Evolutionary conservation across 139 green algal species (phyloP).

Genomic region (Zygnema cylindricum): DNA sequence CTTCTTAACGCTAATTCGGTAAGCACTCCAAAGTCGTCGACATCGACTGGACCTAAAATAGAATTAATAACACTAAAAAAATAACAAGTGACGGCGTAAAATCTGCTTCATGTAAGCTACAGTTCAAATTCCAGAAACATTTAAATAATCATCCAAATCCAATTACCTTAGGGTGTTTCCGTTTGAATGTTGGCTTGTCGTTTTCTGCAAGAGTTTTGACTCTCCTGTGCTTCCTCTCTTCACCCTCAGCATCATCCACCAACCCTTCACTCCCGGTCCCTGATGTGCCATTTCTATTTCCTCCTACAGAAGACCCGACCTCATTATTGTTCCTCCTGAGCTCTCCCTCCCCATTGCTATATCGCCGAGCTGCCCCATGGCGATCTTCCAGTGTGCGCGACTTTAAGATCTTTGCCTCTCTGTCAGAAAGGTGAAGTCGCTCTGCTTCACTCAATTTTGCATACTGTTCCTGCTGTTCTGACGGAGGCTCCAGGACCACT

Average conservation of each 20-base stretch:
- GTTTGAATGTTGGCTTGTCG: conserved; percentile 10
- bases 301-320: background rate
- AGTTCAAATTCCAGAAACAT: too few species aligned
- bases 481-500: conserved; percentile 54
- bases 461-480: conserved; percentile 42
- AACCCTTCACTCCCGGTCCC: background rate
- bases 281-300: background rate
- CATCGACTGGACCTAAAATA: background rate
- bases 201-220: conserved; percentile 20
- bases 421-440: conserved; percentile 13
- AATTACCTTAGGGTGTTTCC: conserved; percentile 13
- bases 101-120: background rate
- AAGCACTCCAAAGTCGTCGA: background rate
- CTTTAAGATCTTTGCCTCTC: conserved; percentile 15
- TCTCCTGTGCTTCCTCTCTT: conserved; percentile 16
- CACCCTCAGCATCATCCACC: background rate
- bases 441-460: conserved; percentile 29
- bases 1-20: background rate
- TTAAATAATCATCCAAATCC: too few species aligned
- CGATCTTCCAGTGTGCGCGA: background rate
- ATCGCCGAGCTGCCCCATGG: background rate
- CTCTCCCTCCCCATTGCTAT: conserved; percentile 16
- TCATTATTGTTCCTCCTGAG: background rate
- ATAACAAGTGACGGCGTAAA: background rate
- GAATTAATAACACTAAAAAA: background rate